Percentiles rank a stretch among this genome's conserved stretches.
Evolutionary conservation across 202 grass and related monocot genomes (phyloP).

Genomic region (Elaeis oleifera): DNA sequence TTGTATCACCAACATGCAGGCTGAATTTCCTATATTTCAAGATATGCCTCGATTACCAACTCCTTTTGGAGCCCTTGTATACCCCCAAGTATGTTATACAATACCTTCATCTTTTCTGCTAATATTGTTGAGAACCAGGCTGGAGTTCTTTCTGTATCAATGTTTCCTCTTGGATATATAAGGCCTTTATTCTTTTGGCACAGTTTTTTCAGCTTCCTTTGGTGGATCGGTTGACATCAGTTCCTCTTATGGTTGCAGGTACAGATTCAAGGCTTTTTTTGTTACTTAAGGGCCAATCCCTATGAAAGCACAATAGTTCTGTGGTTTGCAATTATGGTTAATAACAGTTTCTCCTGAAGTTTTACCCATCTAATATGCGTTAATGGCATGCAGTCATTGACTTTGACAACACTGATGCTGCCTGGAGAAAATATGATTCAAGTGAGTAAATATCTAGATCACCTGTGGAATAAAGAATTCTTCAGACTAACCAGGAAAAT

Average conservation of each 20-base stretch:
- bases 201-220: conserved; percentile 77
- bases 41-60: conserved; percentile 56
- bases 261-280: conserved; percentile 3
- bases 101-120: conserved; percentile 4
- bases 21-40: conserved; percentile 61
- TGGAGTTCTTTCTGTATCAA: too few relatives aligned
- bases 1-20: conserved; percentile 35
- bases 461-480: conserved; percentile 18
- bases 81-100: conserved; percentile 50
- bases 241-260: conserved; percentile 82
- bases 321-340: too few relatives aligned
- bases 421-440: conserved; percentile 83
- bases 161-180: too few relatives aligned
- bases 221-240: conserved; percentile 63
- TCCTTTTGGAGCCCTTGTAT: conserved; percentile 62
- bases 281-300: background rate
- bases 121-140: too few relatives aligned
- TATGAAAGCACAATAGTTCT: background rate
- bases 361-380: conserved; percentile 20
- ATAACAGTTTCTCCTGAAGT: too few relatives aligned
- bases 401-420: conserved; percentile 78
- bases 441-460: conserved; percentile 48
- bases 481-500: conserved; percentile 20
- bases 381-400: conserved; percentile 55
- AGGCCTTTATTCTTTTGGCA: conserved; percentile 1